Conservation (phyloP, 1,284 basidiomycete species). For the Pholiota adiposa region DNA sequence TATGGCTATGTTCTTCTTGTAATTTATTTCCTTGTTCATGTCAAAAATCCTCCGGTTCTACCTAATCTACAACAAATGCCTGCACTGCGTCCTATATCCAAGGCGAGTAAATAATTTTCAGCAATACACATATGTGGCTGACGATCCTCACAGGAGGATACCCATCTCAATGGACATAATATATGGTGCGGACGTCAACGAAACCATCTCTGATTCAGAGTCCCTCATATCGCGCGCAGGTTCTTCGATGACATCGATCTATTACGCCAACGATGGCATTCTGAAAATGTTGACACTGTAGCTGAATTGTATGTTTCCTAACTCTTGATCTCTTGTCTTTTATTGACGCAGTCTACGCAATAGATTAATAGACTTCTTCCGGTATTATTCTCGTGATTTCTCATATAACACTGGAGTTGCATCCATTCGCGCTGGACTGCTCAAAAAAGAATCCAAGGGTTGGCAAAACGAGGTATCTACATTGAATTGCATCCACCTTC, state of each 20-base stretch:
- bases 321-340: conserved; percentile 10
- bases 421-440: conserved; percentile 86
- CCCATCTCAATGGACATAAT: conserved; percentile 82
- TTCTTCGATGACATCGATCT: conserved; percentile 98
- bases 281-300: conserved; percentile 91
- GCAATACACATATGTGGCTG: conserved; percentile 7
- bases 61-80: conserved; percentile 92
- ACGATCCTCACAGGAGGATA: conserved; percentile 71
- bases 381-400: conserved; percentile 95
- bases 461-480: conserved; percentile 89
- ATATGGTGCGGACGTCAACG: conserved; percentile 60
- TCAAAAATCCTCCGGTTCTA: conserved; percentile 93
- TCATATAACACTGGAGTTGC: conserved; percentile 90
- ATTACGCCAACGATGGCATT: conserved; percentile 90
- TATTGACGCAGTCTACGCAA: neutral
- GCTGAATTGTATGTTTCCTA: conserved; percentile 79
- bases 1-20: conserved; percentile 98
- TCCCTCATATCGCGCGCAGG: conserved; percentile 41
- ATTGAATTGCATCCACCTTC: neutral
- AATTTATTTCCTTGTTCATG: conserved; percentile 96
- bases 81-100: conserved; percentile 80
- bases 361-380: conserved; percentile 97
- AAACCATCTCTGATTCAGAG: conserved; percentile 11
- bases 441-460: conserved; percentile 91
- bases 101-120: conserved; percentile 40